Evolutionary conservation across 129 eudicot species (phyloP), one percentile per base, ranked within the genome.

Genomic region (Ambrosia artemisiifolia): DNA sequence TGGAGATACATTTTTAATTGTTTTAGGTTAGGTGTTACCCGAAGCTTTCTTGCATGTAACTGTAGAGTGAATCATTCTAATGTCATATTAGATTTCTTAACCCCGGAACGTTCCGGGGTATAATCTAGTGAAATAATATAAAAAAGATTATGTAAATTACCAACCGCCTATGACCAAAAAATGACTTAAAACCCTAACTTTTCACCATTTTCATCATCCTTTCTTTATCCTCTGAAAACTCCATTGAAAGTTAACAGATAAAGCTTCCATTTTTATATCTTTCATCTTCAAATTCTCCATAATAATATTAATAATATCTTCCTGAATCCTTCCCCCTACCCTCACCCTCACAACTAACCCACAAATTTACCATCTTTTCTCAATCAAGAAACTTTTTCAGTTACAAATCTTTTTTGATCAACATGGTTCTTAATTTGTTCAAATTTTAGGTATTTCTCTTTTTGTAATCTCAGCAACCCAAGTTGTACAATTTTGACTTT

Each of bases 141-240:
- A 36, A 40, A 19, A 40, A 38, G 2, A 38, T 6, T 4, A 19
- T 38, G 4, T 19, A 38, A 24, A 4, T 54, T 18, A 40, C n/a
- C 54, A 11, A 70, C 75, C 75, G 75, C 65, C 75, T 55, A 48
- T 70, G 53, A 38, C 65, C 65, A 51, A 70, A 30, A 32, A 62
- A 32, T 35, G n/a, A 0, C 57, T 54, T 55, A 44, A 42, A 76
- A 50, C 80, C 80, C 80, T 76, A 76, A 67, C 20, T 13, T 75
- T 75, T 68, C 75, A 76, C 75, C 63, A 59, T 51, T 76, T 60
- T 69, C 69, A 62, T 38, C 79, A 54, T 75, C 63, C 70, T 35
- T 35, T 55, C 40, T 77, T 71, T 77, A 77, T 77, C 81, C 80
- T 64, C 47, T 47, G 74, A 55, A 42, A 76, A 66, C 73, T 75